These are phyloP conservation scores for Vanrija pseudolonga DNA, from an alignment of 1,284 basidiomycete genomes.

Conservation along the genomic window DNA sequence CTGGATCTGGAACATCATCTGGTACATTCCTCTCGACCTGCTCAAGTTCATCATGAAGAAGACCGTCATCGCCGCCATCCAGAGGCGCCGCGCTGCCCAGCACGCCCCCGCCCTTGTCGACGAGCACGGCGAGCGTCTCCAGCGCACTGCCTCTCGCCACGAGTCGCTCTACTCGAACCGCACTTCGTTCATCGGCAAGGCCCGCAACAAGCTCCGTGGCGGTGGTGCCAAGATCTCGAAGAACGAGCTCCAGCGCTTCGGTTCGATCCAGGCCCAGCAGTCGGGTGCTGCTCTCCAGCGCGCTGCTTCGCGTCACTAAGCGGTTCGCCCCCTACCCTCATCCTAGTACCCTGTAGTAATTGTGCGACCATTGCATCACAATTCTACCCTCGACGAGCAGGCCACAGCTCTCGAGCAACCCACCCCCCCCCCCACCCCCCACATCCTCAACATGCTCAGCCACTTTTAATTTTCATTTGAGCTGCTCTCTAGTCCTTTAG, in stretches of 20 bases:
- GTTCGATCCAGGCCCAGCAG: slow-evolving; percentile 50
- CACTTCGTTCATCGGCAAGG: slow-evolving; percentile 45
- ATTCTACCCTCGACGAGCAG: too few relatives aligned
- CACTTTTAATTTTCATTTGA: slow-evolving; percentile 13
- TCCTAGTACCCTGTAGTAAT: not conserved
- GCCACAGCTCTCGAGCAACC: not conserved
- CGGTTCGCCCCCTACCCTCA: not conserved
- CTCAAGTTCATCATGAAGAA: slow-evolving; percentile 96
- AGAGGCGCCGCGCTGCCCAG: slow-evolving; percentile 61
- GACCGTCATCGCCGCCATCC: slow-evolving; percentile 79
- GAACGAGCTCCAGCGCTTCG: slow-evolving; percentile 52
- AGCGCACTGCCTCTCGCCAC: slow-evolving; percentile 83
- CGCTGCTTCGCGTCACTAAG: slow-evolving; percentile 27
- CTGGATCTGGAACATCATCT: slow-evolving; percentile 93
- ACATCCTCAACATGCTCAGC: slow-evolving; percentile 10
- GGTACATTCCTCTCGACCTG: slow-evolving; percentile 90
- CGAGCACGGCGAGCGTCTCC: slow-evolving; percentile 68
- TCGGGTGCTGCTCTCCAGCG: slow-evolving; percentile 48
- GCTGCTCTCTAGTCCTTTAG: slow-evolving; percentile 16
- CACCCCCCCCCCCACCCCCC: not conserved
- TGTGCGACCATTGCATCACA: too few relatives aligned
- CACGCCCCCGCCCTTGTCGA: slow-evolving; percentile 52
- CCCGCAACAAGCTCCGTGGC: slow-evolving; percentile 41
- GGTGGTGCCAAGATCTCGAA: slow-evolving; percentile 49
- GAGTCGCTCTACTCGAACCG: slow-evolving; percentile 75